A percentile compares a stretch with the other conserved stretches of the same genome.
Evolutionary conservation across 2,329 filamentous ascomycete species (phyloP).

Genomic region (Berkeleyomyces basicola): DNA sequence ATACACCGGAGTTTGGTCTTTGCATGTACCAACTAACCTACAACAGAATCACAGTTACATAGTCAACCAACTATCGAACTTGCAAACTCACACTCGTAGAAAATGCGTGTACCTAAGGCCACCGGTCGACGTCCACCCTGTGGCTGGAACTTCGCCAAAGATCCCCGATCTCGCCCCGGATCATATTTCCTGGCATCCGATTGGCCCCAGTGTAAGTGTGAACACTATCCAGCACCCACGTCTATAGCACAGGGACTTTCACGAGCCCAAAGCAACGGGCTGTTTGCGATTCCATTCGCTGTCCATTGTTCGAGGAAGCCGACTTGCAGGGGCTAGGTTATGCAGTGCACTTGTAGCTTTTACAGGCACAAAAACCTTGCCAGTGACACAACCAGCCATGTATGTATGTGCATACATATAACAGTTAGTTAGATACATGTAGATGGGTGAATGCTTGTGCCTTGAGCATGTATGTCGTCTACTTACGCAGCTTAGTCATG

Average conservation of each 20-base stretch:
- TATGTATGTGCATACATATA: background rate
- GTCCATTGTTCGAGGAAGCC: background rate
- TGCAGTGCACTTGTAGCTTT: background rate
- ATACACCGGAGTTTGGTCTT: background rate
- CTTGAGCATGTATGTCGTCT: too few species aligned
- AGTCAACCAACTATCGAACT: too few species aligned
- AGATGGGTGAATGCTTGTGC: too few species aligned
- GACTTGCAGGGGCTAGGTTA: background rate
- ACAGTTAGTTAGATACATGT: background rate
- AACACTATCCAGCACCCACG: background rate
- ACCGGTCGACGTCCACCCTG: background rate
- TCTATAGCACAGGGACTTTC: background rate
- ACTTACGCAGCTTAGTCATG: background rate
- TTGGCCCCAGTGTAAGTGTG: background rate
- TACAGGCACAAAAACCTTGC: background rate
- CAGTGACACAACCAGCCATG: too few species aligned
- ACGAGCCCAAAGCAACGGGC: background rate
- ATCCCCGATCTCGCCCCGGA: background rate
- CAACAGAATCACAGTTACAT: too few species aligned
- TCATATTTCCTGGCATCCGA: background rate
- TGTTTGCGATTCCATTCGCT: background rate
- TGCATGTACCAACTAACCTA: background rate
- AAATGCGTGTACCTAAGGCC: background rate
- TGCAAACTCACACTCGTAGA: too few species aligned
- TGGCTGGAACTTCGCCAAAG: background rate